Base-by-base conservation (phyloP, 2,329 filamentous ascomycete species). In the Macrophomina tecta region DNA sequence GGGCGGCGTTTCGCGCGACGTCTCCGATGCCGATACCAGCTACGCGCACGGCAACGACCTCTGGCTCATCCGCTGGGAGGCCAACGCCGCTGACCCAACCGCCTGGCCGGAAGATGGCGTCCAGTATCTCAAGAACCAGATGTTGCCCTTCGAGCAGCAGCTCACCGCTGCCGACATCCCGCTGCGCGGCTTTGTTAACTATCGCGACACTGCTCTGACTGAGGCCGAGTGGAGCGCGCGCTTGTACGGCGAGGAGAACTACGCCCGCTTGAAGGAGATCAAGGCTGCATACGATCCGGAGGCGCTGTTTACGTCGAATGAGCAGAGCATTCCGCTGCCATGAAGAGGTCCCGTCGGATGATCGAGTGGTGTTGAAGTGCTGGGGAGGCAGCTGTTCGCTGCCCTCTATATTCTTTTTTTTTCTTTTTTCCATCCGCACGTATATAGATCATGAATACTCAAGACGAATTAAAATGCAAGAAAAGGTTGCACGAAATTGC, bases 31-130 rank as follows among this genome's bases (percentile, higher is more conserved):
- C 1, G 69, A 72, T 14, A 67, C 70, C 28, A 61, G 64, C 30
- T 68, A 68, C 42, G 68, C 65, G 4, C 69, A 72, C 40, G 69
- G 69, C 32, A 68, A 64, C 65, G 70, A 61, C 60, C 70, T 72
- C 8, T 72, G 71, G 71, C 65, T 72, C 12, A 65, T 72, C n/a
- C 71, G 71, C n/a, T 69, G 70, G 30, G 70, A 72, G 18, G 71
- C 70, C 32, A 67, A 70, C 11, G 69, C 56, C 32, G 51, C 6
- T 5, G 18, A 23, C 30, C 40, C 58, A 36, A 62, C 40, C 32
- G 61, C 38, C 40, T 72, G 70, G 70, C 70, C 70, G 4, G 68
- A 64, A 12, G 69, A 72, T 40, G 70, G 70, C 11, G 55, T 70
- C 11, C 58, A 68, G 38, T 72, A 72, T 46, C 70, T 72, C 68